Conservation (phyloP, 805 yeast genomes). For the Suhomyces sp. region DNA sequence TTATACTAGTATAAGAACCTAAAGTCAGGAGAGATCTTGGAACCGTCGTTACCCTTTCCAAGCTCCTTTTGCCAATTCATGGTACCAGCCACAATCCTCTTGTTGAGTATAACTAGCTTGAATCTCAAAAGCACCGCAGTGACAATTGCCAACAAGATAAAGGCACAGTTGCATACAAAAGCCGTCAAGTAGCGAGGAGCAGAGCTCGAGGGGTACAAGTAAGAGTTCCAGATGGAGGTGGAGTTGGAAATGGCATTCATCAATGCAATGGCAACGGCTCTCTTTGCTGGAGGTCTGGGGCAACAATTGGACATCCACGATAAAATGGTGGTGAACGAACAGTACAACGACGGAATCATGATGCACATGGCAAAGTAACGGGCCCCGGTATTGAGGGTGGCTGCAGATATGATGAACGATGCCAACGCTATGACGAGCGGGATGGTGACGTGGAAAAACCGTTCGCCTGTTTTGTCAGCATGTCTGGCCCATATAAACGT, state of each 20-base stretch:
- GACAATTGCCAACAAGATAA: constrained; percentile 38
- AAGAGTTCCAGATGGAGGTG: constrained; percentile 55
- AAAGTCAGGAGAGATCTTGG: constrained; percentile 41
- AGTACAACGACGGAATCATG: constrained; percentile 55
- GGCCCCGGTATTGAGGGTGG: constrained; percentile 53
- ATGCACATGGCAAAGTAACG: constrained; percentile 59
- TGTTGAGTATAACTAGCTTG: constrained; percentile 38
- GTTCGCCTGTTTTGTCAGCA: constrained; percentile 55
- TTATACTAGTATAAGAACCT: constrained; percentile 32
- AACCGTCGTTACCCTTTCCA: constrained; percentile 45
- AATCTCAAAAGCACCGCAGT: constrained; percentile 38
- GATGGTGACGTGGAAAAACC: constrained; percentile 47
- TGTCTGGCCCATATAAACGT: constrained; percentile 54
- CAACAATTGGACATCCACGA: constrained; percentile 56
- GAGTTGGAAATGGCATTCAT: constrained; percentile 57
- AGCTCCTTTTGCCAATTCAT: constrained; percentile 51
- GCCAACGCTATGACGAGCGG: constrained; percentile 43
- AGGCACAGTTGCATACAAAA: constrained; percentile 47
- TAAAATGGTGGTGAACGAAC: constrained; percentile 50
- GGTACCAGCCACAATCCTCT: constrained; percentile 40
- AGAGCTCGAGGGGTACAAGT: constrained; percentile 43
- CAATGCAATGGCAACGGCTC: constrained; percentile 55
- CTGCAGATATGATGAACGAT: constrained; percentile 47
- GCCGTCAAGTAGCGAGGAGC: constrained; percentile 49
- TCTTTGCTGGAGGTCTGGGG: constrained; percentile 57